Percentiles rank a stretch among this genome's conserved stretches.
Evolutionary conservation across 2,329 filamentous ascomycete genomes (phyloP).

Genomic region (Aspergillus transmontanensis): DNA sequence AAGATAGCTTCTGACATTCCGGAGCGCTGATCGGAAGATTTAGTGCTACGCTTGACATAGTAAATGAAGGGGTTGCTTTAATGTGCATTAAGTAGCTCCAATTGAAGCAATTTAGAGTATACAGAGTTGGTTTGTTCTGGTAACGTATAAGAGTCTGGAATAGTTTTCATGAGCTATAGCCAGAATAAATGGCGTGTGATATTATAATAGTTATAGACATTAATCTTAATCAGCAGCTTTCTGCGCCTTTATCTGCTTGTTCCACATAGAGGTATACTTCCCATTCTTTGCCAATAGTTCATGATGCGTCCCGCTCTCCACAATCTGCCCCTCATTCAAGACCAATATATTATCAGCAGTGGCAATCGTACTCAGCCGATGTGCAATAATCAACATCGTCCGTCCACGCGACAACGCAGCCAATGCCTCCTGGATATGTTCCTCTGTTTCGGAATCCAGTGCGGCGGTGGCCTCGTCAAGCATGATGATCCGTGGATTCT

Average conservation of each 20-base stretch:
- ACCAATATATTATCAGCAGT: conserved; percentile 85
- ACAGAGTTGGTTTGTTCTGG: too few relatives aligned
- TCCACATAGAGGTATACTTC: conserved; percentile 83
- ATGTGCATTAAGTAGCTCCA: accelerated
- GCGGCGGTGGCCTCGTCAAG: conserved; percentile 92
- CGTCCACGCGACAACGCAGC: conserved; percentile 79
- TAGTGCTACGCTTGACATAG: too few relatives aligned
- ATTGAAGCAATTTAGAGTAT: too few relatives aligned
- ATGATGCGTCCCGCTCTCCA: conserved; percentile 78
- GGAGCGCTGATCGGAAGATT: too few relatives aligned
- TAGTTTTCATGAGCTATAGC: too few relatives aligned
- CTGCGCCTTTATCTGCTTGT: conserved; percentile 80
- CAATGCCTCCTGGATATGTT: conserved; percentile 87
- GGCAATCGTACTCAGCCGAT: conserved; percentile 82
- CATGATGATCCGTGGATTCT: conserved; percentile 83
- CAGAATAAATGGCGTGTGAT: too few relatives aligned
- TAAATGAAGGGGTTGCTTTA: accelerated
- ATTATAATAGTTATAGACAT: too few relatives aligned
- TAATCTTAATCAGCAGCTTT: conserved; percentile 53
- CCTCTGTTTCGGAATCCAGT: conserved; percentile 87
- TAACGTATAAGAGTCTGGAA: too few relatives aligned
- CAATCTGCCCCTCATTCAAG: conserved; percentile 72
- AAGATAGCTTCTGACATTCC: too few relatives aligned
- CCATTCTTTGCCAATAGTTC: conserved; percentile 71
- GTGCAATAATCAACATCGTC: conserved; percentile 93